phyloP scores from a whole-genome alignment of 352 stramenopile genomes.

The Phytopythium sindhum region DNA sequence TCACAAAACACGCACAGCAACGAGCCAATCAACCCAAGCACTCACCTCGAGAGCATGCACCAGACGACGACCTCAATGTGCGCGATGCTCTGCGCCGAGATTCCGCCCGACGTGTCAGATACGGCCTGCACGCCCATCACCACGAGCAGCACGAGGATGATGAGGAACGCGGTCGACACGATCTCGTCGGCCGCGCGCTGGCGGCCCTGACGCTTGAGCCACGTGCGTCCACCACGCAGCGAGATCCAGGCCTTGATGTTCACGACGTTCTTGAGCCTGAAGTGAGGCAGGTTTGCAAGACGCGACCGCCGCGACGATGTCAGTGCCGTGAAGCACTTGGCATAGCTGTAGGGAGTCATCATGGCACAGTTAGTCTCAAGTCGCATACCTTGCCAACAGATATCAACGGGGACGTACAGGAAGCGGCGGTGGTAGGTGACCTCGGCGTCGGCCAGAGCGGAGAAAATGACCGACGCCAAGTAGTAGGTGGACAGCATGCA shows the following conservation, averaged over 20 bases:
- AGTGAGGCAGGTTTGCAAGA: slow-evolving; percentile 83
- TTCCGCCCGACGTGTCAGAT: slow-evolving; percentile 48
- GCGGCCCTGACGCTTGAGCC: slow-evolving; percentile 81
- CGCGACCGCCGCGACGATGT: slow-evolving; percentile 82
- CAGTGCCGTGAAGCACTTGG: slow-evolving; percentile 88
- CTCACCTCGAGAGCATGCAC: slow-evolving; percentile 79
- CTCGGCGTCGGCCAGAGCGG: slow-evolving; percentile 74
- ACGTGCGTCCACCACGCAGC: slow-evolving; percentile 79
- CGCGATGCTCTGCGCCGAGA: slow-evolving; percentile 58
- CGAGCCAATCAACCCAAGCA: slow-evolving; percentile 7
- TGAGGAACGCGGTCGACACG: slow-evolving; percentile 86
- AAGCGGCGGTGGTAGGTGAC: slow-evolving; percentile 85
- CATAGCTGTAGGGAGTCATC: slow-evolving; percentile 41
- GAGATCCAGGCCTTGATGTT: slow-evolving; percentile 92
- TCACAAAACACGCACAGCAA: too few relatives aligned
- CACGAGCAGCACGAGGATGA: slow-evolving; percentile 81
- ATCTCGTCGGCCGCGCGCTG: slow-evolving; percentile 87
- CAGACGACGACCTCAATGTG: slow-evolving; percentile 87
- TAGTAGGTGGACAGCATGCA: slow-evolving; percentile 73
- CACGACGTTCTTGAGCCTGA: slow-evolving; percentile 88
- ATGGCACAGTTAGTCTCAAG: slow-evolving; percentile 7
- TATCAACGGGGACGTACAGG: slow-evolving; percentile 32
- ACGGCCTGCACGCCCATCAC: slow-evolving; percentile 85
- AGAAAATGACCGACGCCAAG: slow-evolving; percentile 72
- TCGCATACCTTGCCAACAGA: neutral